Evolutionary conservation across 139 green algal species (phyloP), one percentile per base, ranked within the genome.

Genomic region (Microglena sp.): DNA sequence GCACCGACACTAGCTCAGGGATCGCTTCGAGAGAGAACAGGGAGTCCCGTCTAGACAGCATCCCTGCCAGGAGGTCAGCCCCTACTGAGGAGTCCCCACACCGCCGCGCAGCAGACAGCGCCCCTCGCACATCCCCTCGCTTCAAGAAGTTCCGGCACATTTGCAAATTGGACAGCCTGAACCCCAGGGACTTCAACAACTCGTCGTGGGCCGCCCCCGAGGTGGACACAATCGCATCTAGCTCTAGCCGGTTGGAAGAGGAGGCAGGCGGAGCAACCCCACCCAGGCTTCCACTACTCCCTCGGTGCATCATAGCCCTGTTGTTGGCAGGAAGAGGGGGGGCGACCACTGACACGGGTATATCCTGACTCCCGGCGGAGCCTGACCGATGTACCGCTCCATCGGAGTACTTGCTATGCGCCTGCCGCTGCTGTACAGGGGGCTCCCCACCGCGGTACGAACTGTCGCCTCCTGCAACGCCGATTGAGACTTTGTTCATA

Each of bases 11-110:
- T 44, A 82, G 36, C 35, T 75, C 62, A 64, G 67, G 30, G 61
- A 85, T 73, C 2, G 78, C 11, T 27, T 78, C 54, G 45, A 82
- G 59, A 18, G 44, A 33, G 18, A 62, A 68, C 11, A 56, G 66
- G 5, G 58, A 11, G 43, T 76, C 64, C 1, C 67, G 43, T 0
- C 65, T 53, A 29, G 50, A 33, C 6, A 68, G 45, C 36, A 76
- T 69, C 18, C 35, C 69, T 4, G 4, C 11, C 27, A 76, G 45
- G 44, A 76, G 56, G 55, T 76, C 69, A 15, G 62, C 55, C 22
- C 67, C 58, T 6, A 65, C 58, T 7, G 58, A 33, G 22, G 58
- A 18, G 33, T 65, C 58, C 3, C 58, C 58, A 27, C 58, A 65
- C 11, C 58, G 33, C 33, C 22, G 8, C 58, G 24, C 58, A 4